Percentiles rank a stretch among this genome's conserved stretches.
Conservation (phyloP, 345 rosid species). For the Arabidopsis thaliana region DNA sequence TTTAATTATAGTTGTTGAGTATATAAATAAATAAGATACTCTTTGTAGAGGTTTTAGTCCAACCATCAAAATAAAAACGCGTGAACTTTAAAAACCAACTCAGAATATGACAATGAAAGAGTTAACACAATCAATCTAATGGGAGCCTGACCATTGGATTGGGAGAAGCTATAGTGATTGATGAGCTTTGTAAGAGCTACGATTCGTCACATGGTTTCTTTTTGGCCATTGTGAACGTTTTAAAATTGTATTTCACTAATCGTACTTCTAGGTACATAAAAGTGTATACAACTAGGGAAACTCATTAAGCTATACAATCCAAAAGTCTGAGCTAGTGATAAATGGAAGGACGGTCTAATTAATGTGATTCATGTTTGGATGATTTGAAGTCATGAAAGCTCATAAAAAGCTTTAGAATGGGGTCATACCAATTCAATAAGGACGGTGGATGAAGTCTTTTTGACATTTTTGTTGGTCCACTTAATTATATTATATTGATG, state of each 20-base stretch:
- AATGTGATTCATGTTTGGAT: neutral
- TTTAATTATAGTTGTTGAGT: neutral
- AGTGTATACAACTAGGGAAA: neutral
- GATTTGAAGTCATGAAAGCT: neutral
- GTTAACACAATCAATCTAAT: neutral
- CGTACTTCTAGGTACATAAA: neutral
- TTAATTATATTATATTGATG: neutral
- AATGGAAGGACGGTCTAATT: neutral
- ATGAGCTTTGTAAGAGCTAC: neutral
- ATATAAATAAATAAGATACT: neutral
- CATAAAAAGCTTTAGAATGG: neutral
- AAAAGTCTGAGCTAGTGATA: neutral
- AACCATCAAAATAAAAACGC: neutral
- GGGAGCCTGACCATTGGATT: neutral
- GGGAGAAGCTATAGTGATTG: neutral
- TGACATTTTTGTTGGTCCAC: neutral
- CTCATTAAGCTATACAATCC: neutral
- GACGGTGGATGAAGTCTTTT: conserved; percentile 4
- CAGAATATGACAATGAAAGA: too few species aligned
- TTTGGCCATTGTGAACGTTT: too few species aligned
- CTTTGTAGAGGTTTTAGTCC: neutral
- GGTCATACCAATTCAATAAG: neutral
- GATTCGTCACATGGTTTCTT: too few species aligned
- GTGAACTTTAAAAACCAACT: neutral
- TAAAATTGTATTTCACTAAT: neutral